Conservation (phyloP, 176 grass and related monocot species). For the Dactylis glomerata region DNA sequence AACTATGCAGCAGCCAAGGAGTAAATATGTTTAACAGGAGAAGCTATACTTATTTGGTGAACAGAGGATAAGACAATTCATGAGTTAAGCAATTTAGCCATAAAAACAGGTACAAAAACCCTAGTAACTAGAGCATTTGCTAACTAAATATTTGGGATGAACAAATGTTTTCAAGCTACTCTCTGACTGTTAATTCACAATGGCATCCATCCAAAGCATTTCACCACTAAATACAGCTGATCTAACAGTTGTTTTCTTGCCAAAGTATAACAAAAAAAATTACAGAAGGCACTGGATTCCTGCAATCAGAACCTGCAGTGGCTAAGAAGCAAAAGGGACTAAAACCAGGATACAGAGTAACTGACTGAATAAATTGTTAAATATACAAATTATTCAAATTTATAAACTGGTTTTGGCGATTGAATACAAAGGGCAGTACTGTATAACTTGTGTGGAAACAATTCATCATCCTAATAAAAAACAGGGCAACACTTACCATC, state of each 20-base stretch:
- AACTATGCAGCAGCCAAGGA: constrained; percentile 2
- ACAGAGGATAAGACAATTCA: not conserved
- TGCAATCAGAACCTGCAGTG: not conserved
- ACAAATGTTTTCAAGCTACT: constrained; percentile 6
- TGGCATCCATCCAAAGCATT: constrained; percentile 1
- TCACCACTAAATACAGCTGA: not conserved
- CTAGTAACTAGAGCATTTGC: not conserved
- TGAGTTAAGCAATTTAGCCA: not conserved
- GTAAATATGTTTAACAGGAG: constrained; percentile 2
- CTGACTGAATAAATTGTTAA: not conserved
- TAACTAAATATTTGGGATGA: not conserved
- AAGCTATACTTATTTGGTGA: constrained; percentile 12
- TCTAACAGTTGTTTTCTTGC: not conserved
- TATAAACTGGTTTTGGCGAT: not conserved
- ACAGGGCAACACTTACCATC: constrained; percentile 57
- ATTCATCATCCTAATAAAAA: constrained; percentile 16
- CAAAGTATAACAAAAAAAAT: constrained; percentile 1
- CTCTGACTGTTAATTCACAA: constrained; percentile 11
- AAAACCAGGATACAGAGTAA: constrained; percentile 7
- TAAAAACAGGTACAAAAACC: not conserved
- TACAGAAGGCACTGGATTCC: not conserved
- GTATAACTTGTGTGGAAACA: constrained; percentile 6
- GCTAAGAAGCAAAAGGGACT: not conserved
- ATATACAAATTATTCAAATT: not conserved
- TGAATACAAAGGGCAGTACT: not conserved